A percentile compares a stretch with the other conserved stretches of the same genome.
Conservation (phyloP, 176 grass and related monocot genomes). For the Tuctoria greenei region DNA sequence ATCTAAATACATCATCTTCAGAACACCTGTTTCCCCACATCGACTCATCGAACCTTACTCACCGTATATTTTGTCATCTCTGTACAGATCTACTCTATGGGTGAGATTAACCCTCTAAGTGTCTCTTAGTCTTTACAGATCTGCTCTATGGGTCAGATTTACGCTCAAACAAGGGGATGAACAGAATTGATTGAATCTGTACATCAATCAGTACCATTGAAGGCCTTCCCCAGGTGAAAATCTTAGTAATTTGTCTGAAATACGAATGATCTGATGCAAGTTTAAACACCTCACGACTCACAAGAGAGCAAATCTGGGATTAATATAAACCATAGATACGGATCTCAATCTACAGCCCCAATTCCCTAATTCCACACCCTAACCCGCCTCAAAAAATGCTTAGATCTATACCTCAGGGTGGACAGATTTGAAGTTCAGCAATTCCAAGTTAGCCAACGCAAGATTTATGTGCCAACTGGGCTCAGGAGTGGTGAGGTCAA, state of each 20-base stretch:
- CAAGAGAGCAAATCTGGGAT: not conserved
- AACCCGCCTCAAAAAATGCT: not conserved
- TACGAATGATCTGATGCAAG: constrained; percentile 1
- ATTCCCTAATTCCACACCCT: not conserved
- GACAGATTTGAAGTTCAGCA: constrained; percentile 17
- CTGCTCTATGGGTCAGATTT: not conserved
- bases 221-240: not conserved
- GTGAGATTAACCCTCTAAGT: not conserved
- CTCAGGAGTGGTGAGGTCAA: constrained; percentile 1
- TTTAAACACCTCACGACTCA: not conserved
- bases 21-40: not conserved
- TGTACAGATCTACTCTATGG: not conserved
- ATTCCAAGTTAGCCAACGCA: not conserved
- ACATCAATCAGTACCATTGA: not conserved
- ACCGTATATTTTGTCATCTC: not conserved
- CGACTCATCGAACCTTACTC: not conserved
- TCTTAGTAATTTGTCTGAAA: not conserved
- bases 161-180: constrained; percentile 2
- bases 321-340: constrained; percentile 14
- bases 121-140: not conserved
- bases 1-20: constrained; percentile 10
- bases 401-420: constrained; percentile 43
- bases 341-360: not conserved
- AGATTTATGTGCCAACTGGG: constrained; percentile 19
- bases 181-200: constrained; percentile 2